A percentile compares a stretch with the other conserved stretches of the same genome.
Conservation (phyloP, 208 protist genomes). For the Vickermania ingenoplastis region DNA sequence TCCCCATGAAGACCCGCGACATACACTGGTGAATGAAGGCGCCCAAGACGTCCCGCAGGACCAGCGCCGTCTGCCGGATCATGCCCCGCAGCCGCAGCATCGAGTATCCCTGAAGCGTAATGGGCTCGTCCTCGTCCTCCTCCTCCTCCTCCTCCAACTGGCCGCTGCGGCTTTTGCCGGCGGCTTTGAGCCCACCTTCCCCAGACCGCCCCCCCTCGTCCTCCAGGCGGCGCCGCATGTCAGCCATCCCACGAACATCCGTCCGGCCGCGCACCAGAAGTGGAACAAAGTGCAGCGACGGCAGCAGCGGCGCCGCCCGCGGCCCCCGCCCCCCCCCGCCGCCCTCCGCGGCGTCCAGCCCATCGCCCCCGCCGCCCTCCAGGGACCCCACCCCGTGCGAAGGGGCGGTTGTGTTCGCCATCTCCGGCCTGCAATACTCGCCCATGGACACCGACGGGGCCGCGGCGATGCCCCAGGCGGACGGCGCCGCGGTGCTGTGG, state of each 20-base stretch:
- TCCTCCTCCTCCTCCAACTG: neutral
- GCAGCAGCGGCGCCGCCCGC: neutral
- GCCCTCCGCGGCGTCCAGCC: neutral
- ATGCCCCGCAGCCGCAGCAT: slow-evolving; percentile 47
- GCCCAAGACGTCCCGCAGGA: slow-evolving; percentile 48
- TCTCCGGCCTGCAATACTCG: neutral
- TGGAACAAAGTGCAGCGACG: neutral
- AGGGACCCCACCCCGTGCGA: neutral
- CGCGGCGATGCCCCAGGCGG: neutral
- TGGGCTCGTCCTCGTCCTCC: neutral
- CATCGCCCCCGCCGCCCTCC: neutral
- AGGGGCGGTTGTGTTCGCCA: neutral
- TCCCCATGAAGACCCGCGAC: slow-evolving; percentile 38
- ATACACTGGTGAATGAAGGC: slow-evolving; percentile 66
- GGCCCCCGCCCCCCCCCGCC: neutral
- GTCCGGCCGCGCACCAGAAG: neutral
- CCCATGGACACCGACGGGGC: neutral
- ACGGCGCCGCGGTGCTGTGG: neutral
- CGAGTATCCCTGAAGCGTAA: slow-evolving; percentile 56
- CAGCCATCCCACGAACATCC: too few relatives aligned
- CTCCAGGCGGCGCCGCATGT: too few relatives aligned
- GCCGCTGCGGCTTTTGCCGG: neutral
- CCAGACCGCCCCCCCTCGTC: too few relatives aligned
- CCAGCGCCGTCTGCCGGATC: slow-evolving; percentile 30
- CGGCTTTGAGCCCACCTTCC: neutral